phyloP scores from a whole-genome alignment of 257 asterid species.

The Henckelia pumila region DNA sequence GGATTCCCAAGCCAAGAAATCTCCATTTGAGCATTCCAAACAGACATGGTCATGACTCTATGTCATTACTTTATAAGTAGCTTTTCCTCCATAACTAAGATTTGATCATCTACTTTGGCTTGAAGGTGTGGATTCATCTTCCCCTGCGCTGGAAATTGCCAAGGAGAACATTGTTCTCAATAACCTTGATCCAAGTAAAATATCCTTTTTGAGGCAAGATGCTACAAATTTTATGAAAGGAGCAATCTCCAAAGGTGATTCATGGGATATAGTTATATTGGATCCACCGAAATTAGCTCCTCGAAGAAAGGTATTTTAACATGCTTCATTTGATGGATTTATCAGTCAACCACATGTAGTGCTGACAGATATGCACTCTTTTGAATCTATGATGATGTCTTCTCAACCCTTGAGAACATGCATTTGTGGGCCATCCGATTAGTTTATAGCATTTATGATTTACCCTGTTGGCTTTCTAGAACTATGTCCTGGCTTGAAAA shows the following conservation, averaged over 20 bases:
- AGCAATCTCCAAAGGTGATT: conserved; percentile 63
- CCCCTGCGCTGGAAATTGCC: conserved; percentile 80
- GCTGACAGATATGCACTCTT: not conserved
- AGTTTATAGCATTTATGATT: not conserved
- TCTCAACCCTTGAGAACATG: not conserved
- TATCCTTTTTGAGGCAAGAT: conserved; percentile 70
- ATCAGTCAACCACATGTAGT: not conserved
- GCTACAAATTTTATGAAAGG: conserved; percentile 76
- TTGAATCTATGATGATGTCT: not conserved
- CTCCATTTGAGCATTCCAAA: not conserved
- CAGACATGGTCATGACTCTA: not conserved
- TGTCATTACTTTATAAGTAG: not conserved
- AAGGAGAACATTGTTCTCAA: conserved; percentile 62
- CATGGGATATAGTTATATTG: conserved; percentile 82
- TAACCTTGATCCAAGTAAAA: conserved; percentile 46
- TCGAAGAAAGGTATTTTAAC: conserved; percentile 53
- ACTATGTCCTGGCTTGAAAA: not conserved
- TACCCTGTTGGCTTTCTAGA: not conserved
- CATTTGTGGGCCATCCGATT: not conserved
- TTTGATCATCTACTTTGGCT: conserved; percentile 27
- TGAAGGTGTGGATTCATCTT: conserved; percentile 86
- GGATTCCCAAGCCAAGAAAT: not conserved
- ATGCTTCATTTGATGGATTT: conserved; percentile 14
- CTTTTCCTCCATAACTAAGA: conserved; percentile 3
- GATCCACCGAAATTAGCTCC: conserved; percentile 98